Base-by-base conservation (phyloP, 2,329 filamentous ascomycete genomes). In the Ophiostoma angusticollis region DNA sequence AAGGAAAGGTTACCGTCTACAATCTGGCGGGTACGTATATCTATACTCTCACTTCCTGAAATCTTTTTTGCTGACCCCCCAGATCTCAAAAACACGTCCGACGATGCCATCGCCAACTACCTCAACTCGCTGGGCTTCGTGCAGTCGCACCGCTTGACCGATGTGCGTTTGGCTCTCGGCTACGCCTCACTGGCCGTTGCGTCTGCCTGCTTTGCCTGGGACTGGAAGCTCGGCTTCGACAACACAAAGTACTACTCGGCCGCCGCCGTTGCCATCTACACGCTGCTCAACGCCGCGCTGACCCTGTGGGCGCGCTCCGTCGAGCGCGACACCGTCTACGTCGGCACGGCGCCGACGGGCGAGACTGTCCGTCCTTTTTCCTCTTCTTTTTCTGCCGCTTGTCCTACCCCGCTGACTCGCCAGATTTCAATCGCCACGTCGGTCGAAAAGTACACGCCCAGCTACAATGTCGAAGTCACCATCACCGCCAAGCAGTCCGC, bases 61-160 rank as follows among this genome's bases (percentile, higher is more conserved):
- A 6, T 18, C 8, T 13, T 7, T 9, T 9, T 12, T 18, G 31
- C 41, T 40, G 8, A 38, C 45, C 41, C 23, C 17, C 17, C 56
- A 93, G 91, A 96, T 58, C 80, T 98, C 47, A 96, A 96, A 63
- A 93, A 91, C 65, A 93, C 87, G 28, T 85, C 84, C 49, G 91
- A 98, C 64, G 91, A 98, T 63, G 85, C 87, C 41, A 79, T 98
- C 44, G 78, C 83, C 43, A 86, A 91, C 63, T 96, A 96, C 66
- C 78, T 98, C 47, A 89, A 84, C 61, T 83, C 78, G 23, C 77
- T 96, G 57, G 78, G 70, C 49, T 95, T 95, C 68, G 72, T 65
- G 46, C 86, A 93, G 61, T 78, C 82, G 47, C 80, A 96, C 63
- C 70, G 62, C 42, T 77, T 91, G 34, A 76, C 78, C 52, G 87